Base-by-base conservation (phyloP, 805 yeast species). In the Lachancea fermentati region DNA sequence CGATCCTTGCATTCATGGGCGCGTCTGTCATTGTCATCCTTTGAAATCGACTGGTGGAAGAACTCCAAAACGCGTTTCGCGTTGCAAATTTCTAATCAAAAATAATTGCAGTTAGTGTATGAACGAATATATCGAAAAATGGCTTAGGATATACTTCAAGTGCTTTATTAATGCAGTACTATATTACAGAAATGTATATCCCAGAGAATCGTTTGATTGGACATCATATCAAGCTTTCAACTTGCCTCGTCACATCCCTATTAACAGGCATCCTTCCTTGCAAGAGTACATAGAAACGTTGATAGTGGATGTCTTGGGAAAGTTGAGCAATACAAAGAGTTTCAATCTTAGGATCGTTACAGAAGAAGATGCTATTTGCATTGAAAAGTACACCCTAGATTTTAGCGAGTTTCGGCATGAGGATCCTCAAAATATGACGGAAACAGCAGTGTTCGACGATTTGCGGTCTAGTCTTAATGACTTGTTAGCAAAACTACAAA, bases 231-330 rank as follows among this genome's bases (percentile, higher is more conserved):
- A 62, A 40, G 57, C 72, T 4, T 75, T 72, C 49, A 66, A 68
- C 29, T 39, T 75, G 12, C 66, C 67, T 0, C 57, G 57, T 17
- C 58, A 56, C 30, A 60, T 71, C 0, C 71, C 73, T 9, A 61
- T 66, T 28, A 67, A 63, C 36, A 58, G 79, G 44, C 76, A 75
- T 47, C 77, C 77, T 0, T 64, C 50, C 1, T 65, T 73, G n/a
- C 58, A 57, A 16, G 40, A 50, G 4, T 71, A 71, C 43, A 49
- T 71, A 5, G 65, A 60, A 30, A 60, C 58, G 13, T 49, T 68
- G 12, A 50, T 63, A 1, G 34, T 38, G 2, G 62, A 63, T 39
- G 13, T 60, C 4, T 12, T 61, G 5, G 30, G 37, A 7, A 60
- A 58, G 39, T 24, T 60, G 7, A 26, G 40, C 2, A 54, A 57